Evolutionary conservation across 2,329 filamentous ascomycete species (phyloP).

Genomic region (Emydomyces testavorans): DNA sequence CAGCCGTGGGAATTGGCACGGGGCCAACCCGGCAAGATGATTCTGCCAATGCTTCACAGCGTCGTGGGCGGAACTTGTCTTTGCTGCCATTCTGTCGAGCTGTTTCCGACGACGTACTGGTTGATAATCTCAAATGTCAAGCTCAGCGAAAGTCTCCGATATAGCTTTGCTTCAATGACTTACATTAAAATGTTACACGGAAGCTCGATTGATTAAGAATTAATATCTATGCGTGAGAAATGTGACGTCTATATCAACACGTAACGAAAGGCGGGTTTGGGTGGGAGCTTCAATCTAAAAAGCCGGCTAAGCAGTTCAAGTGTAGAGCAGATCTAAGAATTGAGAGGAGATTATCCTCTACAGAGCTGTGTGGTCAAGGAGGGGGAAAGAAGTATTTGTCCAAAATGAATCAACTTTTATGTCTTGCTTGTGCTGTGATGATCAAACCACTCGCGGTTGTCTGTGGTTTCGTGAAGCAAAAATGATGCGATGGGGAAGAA

Average conservation of each 20-base stretch:
- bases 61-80: background rate
- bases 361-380: too few species aligned
- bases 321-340: background rate
- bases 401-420: too few species aligned
- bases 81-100: background rate
- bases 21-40: slow-evolving; percentile 16
- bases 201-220: background rate
- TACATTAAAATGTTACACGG: slow-evolving; percentile 10
- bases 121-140: background rate
- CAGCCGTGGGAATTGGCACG: slow-evolving; percentile 30
- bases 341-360: background rate
- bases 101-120: background rate
- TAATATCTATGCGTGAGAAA: background rate
- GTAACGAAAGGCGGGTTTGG: background rate
- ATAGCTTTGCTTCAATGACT: background rate
- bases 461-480: background rate
- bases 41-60: slow-evolving; percentile 9
- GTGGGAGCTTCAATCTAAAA: background rate
- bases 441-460: background rate
- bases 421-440: background rate
- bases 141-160: slow-evolving; percentile 1
- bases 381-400: background rate
- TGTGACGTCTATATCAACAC: background rate
- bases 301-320: background rate
- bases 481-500: background rate